Evolutionary conservation across 805 yeast species (phyloP).

Genomic region (Hanseniaspora taiwanica): DNA sequence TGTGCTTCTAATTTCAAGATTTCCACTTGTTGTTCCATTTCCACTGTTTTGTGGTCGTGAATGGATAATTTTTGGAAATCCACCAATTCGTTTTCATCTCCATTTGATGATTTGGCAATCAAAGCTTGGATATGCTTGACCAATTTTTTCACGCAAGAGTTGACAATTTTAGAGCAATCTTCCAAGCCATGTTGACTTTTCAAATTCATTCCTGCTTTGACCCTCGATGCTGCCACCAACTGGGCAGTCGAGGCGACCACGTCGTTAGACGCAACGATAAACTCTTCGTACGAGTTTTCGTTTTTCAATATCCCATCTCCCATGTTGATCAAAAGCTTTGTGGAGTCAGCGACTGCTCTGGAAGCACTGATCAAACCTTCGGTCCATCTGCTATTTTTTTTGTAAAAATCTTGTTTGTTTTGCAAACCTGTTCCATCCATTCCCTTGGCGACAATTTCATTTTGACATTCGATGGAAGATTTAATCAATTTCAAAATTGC

Average conservation of each 20-base stretch:
- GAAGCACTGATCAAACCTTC: constrained; percentile 88
- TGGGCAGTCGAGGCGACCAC: constrained; percentile 90
- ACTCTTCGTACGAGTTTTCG: constrained; percentile 60
- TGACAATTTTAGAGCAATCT: constrained; percentile 51
- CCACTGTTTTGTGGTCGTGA: constrained; percentile 72
- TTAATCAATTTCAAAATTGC: constrained; percentile 60
- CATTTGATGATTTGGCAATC: constrained; percentile 26
- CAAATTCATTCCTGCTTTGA: constrained; percentile 65
- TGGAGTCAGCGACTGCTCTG: constrained; percentile 71
- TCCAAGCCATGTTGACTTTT: constrained; percentile 67
- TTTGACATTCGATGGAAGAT: constrained; percentile 70
- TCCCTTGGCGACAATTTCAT: constrained; percentile 56
- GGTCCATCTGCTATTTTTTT: constrained; percentile 84
- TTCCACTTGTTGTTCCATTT: constrained; percentile 90
- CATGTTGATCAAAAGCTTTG: constrained; percentile 68
- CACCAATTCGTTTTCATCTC: constrained; percentile 26
- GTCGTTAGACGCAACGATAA: constrained; percentile 82
- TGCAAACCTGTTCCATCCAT: not conserved
- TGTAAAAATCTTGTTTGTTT: constrained; percentile 56
- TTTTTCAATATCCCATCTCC: constrained; percentile 70
- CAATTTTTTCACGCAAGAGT: constrained; percentile 60
- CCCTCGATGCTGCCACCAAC: constrained; percentile 82
- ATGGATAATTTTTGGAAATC: constrained; percentile 59
- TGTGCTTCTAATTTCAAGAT: constrained; percentile 72
- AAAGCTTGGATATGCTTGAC: constrained; percentile 59